Evolutionary conservation across 2,329 filamentous ascomycete genomes (phyloP).

Genomic region (Ceratocystis alfenasii): DNA sequence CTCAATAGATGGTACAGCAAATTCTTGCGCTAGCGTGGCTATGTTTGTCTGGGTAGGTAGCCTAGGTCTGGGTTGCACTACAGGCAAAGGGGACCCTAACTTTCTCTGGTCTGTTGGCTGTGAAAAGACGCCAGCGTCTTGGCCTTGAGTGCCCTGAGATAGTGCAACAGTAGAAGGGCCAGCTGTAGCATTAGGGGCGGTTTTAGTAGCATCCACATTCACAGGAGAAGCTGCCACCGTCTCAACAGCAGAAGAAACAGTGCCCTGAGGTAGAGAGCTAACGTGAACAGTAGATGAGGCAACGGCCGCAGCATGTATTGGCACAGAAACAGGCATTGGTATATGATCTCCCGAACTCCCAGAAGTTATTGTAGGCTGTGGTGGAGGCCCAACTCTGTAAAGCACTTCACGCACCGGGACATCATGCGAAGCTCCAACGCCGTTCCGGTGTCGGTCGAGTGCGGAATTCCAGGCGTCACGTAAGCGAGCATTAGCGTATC

Average conservation of each 20-base stretch:
- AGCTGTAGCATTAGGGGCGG: background rate
- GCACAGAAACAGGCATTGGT: background rate
- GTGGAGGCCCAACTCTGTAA: constrained; percentile 5
- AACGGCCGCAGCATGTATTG: background rate
- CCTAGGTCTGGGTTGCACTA: background rate
- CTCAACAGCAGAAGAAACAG: background rate
- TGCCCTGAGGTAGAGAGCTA: background rate
- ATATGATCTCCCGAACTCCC: background rate
- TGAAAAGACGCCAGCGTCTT: background rate
- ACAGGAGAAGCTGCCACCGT: background rate
- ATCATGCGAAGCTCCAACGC: background rate
- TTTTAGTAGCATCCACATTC: constrained; percentile 8
- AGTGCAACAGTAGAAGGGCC: background rate
- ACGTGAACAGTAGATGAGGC: background rate
- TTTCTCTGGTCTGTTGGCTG: background rate
- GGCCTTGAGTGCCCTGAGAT: background rate
- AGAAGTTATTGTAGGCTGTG: background rate
- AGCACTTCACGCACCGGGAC: constrained; percentile 2
- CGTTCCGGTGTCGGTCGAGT: constrained; percentile 5
- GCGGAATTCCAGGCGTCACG: constrained; percentile 13
- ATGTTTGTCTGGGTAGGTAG: background rate
- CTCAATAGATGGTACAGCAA: constrained; percentile 18
- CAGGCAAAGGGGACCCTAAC: background rate
- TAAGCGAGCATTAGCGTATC: background rate
- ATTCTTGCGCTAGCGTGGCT: background rate